Percentiles rank a stretch among this genome's conserved stretches.
These are phyloP conservation scores for Pyricularia grisea DNA, from an alignment of 2,329 filamentous ascomycete genomes.

Conservation along the genomic window DNA sequence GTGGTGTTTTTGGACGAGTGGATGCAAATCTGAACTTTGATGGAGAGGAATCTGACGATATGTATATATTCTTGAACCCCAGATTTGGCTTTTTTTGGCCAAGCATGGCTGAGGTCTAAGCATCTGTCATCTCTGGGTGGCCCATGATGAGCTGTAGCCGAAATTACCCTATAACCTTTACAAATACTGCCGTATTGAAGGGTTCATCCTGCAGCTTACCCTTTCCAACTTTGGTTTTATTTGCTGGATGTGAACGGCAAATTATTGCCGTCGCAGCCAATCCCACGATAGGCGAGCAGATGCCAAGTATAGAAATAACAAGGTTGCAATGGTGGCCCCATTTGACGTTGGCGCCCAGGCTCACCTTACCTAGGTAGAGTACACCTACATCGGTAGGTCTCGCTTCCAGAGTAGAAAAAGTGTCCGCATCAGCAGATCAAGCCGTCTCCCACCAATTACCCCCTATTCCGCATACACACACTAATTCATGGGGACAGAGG, in stretches of 20 bases:
- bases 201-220: not conserved
- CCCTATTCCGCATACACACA: too few relatives aligned
- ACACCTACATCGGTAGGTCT: not conserved
- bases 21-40: not conserved
- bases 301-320: not conserved
- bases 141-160: not conserved
- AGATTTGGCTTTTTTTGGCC: not conserved
- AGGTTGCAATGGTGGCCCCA: not conserved
- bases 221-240: not conserved
- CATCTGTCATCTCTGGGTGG: not conserved
- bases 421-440: not conserved
- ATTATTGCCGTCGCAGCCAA: not conserved
- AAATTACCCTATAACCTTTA: not conserved
- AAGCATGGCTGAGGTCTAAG: not conserved
- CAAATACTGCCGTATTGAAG: not conserved
- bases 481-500: too few relatives aligned
- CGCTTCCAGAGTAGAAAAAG: not conserved
- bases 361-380: not conserved
- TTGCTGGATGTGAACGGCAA: not conserved
- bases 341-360: not conserved
- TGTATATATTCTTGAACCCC: not conserved
- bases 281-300: not conserved
- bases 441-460: too few relatives aligned
- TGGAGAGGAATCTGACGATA: not conserved
- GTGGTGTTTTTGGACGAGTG: not conserved